phyloP scores from a whole-genome alignment of 768 basidiomycete species.

The Boletus insuetus region DNA sequence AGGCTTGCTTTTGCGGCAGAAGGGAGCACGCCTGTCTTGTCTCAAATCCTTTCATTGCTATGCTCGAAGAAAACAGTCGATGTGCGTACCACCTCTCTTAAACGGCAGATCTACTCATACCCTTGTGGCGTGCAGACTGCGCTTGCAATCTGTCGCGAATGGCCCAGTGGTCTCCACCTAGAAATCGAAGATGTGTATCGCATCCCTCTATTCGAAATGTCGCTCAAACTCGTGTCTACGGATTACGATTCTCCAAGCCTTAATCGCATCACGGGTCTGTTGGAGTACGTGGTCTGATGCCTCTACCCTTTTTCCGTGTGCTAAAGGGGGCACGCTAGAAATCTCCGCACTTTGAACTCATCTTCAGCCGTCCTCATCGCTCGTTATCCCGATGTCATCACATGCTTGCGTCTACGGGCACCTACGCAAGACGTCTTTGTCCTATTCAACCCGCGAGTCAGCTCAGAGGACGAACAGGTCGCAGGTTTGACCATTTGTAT shows the following conservation, averaged over 20 bases:
- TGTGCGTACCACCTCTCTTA: slow-evolving; percentile 1
- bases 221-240: slow-evolving; percentile 35
- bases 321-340: slow-evolving; percentile 19
- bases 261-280: slow-evolving; percentile 27
- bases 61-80: slow-evolving; percentile 17
- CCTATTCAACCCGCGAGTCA: slow-evolving; percentile 59
- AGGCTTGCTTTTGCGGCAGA: slow-evolving; percentile 39
- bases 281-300: slow-evolving; percentile 17
- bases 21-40: slow-evolving; percentile 1
- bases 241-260: slow-evolving; percentile 36
- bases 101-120: neutral
- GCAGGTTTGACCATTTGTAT: slow-evolving; percentile 53
- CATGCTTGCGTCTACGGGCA: slow-evolving; percentile 39
- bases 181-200: slow-evolving; percentile 50
- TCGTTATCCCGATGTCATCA: slow-evolving; percentile 57
- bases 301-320: neutral
- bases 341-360: slow-evolving; percentile 12
- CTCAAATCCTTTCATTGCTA: slow-evolving; percentile 11
- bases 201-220: slow-evolving; percentile 45
- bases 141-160: slow-evolving; percentile 46
- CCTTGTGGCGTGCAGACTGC: slow-evolving; percentile 41
- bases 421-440: slow-evolving; percentile 40
- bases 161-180: slow-evolving; percentile 43
- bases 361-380: slow-evolving; percentile 47
- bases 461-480: slow-evolving; percentile 47